These are phyloP conservation scores for Kazachstania africana DNA, from an alignment of 805 yeast species.

Conservation along the genomic window DNA sequence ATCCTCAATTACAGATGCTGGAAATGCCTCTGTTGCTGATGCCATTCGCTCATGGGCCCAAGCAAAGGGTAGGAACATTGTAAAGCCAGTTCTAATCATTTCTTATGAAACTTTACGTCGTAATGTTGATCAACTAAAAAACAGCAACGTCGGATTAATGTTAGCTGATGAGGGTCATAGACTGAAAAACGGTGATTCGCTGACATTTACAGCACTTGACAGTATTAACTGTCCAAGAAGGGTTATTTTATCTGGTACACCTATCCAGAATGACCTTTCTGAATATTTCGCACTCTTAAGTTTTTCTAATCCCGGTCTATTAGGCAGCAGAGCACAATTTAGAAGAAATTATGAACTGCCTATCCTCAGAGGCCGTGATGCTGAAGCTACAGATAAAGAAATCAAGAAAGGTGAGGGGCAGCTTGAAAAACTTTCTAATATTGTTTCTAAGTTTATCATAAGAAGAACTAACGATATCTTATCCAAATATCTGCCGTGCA, in stretches of 20 bases:
- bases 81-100: conserved; percentile 84
- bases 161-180: conserved; percentile 83
- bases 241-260: conserved; percentile 91
- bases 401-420: conserved; percentile 56
- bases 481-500: conserved; percentile 87
- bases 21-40: conserved; percentile 44
- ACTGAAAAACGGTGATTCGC: conserved; percentile 78
- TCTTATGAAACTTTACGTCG: conserved; percentile 89
- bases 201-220: conserved; percentile 78
- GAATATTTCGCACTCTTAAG: conserved; percentile 85
- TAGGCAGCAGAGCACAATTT: conserved; percentile 78
- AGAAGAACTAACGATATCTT: conserved; percentile 91
- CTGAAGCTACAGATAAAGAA: conserved; percentile 76
- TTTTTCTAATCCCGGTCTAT: conserved; percentile 88
- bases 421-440: conserved; percentile 52
- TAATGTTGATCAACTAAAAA: conserved; percentile 62
- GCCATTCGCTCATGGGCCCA: conserved; percentile 75
- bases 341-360: conserved; percentile 72
- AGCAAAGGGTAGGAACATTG: conserved; percentile 79
- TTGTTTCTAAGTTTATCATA: conserved; percentile 84
- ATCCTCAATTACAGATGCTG: conserved; percentile 38
- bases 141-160: conserved; percentile 74
- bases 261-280: conserved; percentile 88
- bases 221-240: conserved; percentile 78
- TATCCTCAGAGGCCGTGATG: conserved; percentile 79